A percentile compares a stretch with the other conserved stretches of the same genome.
phyloP scores from a whole-genome alignment of 2,329 filamentous ascomycete species.

The Ascochyta clinopodiicola region DNA sequence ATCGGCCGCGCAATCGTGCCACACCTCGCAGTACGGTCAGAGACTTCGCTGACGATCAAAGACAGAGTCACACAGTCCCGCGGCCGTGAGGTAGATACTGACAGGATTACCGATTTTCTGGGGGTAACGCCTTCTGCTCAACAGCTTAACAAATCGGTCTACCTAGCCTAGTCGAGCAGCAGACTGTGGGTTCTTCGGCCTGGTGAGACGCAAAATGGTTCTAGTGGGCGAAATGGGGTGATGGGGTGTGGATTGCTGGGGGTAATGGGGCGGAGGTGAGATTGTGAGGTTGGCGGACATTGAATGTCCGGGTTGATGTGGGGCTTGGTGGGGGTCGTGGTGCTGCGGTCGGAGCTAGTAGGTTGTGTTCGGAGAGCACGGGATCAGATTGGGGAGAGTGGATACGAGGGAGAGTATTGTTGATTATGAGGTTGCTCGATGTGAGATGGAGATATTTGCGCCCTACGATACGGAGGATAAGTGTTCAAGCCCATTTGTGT shows the following conservation, averaged over 20 bases:
- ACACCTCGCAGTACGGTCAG: not conserved
- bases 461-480: too few species aligned
- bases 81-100: not conserved
- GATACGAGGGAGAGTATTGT: too few species aligned
- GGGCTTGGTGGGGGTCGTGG: slow-evolving; percentile 4
- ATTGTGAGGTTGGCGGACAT: not conserved
- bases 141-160: not conserved
- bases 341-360: not conserved
- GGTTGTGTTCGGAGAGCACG: too few species aligned
- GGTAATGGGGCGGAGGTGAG: slow-evolving; percentile 14
- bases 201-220: not conserved
- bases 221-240: not conserved
- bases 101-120: not conserved
- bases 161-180: not conserved
- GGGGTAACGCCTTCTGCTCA: not conserved
- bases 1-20: not conserved
- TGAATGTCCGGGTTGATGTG: slow-evolving; percentile 6
- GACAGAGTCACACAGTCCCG: not conserved
- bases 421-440: too few species aligned
- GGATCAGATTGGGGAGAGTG: too few species aligned
- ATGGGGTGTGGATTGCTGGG: slow-evolving; percentile 7
- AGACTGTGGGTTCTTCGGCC: not conserved
- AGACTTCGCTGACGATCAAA: not conserved
- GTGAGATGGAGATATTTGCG: too few species aligned
- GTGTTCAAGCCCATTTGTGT: not conserved